Evolutionary conservation across 2,329 filamentous ascomycete species (phyloP).

Genomic region (Phoma sp.): DNA sequence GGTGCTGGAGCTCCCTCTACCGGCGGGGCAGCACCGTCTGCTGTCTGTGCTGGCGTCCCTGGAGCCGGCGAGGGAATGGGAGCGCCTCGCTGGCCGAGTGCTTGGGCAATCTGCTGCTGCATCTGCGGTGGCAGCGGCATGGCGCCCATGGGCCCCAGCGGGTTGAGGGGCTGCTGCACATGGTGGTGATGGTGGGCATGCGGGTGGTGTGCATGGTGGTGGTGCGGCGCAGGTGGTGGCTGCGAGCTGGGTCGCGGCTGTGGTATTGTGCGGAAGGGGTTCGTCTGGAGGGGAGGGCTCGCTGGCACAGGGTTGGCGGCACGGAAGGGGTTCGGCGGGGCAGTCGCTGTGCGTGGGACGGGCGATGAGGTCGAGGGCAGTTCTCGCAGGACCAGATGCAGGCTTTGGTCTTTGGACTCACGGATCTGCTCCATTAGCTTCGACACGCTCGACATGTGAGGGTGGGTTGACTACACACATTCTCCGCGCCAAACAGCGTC

Average conservation of each 20-base stretch:
- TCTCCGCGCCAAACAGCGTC: conserved; percentile 59
- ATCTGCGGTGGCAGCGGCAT: conserved; percentile 33
- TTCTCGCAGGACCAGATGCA: conserved; percentile 50
- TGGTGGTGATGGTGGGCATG: conserved; percentile 27
- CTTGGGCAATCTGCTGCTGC: conserved; percentile 35
- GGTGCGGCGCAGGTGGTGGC: conserved; percentile 23
- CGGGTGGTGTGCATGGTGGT: conserved; percentile 21
- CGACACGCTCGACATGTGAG: background rate
- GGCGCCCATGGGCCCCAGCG: conserved; percentile 17
- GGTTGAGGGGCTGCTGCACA: conserved; percentile 26
- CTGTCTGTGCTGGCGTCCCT: background rate
- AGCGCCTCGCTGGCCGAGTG: conserved; percentile 27
- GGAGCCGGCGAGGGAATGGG: conserved; percentile 9
- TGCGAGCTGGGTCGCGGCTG: conserved; percentile 40
- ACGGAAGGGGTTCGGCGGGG: conserved; percentile 50
- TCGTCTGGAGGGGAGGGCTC: conserved; percentile 35
- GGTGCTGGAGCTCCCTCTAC: conserved; percentile 16
- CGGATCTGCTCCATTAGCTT: conserved; percentile 41
- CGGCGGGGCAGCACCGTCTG: conserved; percentile 14
- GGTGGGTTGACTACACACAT: conserved; percentile 50
- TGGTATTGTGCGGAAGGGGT: conserved; percentile 38
- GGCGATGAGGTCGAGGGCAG: conserved; percentile 23
- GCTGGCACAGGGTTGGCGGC: conserved; percentile 25
- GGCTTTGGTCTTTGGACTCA: conserved; percentile 45
- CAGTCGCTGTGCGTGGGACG: conserved; percentile 41